These are phyloP conservation scores for bread wheat (Triticum aestivum) DNA, from an alignment of 176 grass and related monocot genomes.

Conservation along the genomic window DNA sequence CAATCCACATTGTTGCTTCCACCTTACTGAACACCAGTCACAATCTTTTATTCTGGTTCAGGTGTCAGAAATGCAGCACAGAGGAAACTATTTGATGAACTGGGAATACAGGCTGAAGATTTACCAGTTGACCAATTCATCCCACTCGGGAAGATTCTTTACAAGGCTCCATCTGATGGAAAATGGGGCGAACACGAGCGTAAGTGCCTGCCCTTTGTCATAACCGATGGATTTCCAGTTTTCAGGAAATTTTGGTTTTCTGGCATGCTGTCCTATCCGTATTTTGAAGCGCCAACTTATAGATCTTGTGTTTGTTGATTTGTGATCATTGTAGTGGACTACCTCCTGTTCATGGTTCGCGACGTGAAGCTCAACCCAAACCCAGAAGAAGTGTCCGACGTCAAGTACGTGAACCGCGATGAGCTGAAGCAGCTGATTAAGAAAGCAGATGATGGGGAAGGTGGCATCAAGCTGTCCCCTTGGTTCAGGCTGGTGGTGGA, in stretches of 20 bases:
- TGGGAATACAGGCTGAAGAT: constrained; percentile 72
- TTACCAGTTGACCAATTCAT: constrained; percentile 79
- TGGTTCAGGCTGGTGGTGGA: constrained; percentile 96
- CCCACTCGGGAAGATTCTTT: constrained; percentile 78
- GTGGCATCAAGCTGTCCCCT: constrained; percentile 67
- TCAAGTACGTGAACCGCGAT: constrained; percentile 70
- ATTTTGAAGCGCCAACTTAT: background rate
- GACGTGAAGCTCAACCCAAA: constrained; percentile 74
- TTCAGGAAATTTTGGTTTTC: background rate
- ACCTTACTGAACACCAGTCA: background rate
- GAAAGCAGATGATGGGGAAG: constrained; percentile 78
- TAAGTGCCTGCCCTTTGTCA: constrained; percentile 26
- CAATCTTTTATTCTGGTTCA: constrained; percentile 29
- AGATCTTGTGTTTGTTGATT: background rate
- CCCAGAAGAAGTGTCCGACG: constrained; percentile 66
- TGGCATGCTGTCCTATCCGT: background rate
- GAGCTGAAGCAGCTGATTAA: constrained; percentile 65
- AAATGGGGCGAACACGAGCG: constrained; percentile 95
- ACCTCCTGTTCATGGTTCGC: constrained; percentile 77
- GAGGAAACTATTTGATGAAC: constrained; percentile 88
- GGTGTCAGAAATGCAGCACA: constrained; percentile 87
- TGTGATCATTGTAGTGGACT: constrained; percentile 70
- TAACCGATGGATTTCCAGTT: background rate
- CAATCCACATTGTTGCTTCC: background rate
- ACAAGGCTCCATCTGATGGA: constrained; percentile 93